Conservation (phyloP, 2,329 filamentous ascomycete species). For the Fusarium concolor region DNA sequence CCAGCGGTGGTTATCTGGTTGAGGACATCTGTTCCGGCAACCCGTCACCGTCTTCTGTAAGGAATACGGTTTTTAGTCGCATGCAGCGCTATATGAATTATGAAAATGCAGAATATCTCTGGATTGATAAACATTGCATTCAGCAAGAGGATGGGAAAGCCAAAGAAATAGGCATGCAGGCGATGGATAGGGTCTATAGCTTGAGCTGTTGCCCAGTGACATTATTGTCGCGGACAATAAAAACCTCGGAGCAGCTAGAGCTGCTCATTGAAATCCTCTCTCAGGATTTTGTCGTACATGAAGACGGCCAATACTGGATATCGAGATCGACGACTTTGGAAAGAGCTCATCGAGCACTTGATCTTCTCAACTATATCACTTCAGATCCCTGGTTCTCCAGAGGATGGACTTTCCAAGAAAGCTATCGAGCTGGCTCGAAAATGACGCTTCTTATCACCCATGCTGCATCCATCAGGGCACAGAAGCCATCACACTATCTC, state of each 20-base stretch:
- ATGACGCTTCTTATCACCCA: not conserved
- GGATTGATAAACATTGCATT: not conserved
- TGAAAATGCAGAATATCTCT: not conserved
- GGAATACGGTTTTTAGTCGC: not conserved
- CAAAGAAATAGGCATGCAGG: not conserved
- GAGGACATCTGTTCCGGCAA: not conserved
- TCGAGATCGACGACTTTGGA: no score
- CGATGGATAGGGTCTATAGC: conserved; percentile 1
- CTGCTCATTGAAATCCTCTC: not conserved
- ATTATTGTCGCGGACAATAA: accelerated
- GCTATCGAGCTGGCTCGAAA: not conserved
- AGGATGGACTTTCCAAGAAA: conserved; percentile 3
- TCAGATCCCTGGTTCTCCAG: not conserved
- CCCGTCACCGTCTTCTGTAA: accelerated
- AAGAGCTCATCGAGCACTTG: not conserved
- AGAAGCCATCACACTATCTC: not conserved
- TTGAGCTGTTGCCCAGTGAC: accelerated
- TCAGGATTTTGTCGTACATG: accelerated
- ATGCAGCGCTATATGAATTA: not conserved
- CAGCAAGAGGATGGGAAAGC: not conserved
- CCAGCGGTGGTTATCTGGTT: not conserved
- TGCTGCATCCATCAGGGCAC: accelerated
- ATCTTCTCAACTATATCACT: not conserved
- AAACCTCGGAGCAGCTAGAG: accelerated
- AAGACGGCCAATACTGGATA: no score